phyloP scores from a whole-genome alignment of 2,329 filamentous ascomycete species.

The Hymenoscyphus linearis region DNA sequence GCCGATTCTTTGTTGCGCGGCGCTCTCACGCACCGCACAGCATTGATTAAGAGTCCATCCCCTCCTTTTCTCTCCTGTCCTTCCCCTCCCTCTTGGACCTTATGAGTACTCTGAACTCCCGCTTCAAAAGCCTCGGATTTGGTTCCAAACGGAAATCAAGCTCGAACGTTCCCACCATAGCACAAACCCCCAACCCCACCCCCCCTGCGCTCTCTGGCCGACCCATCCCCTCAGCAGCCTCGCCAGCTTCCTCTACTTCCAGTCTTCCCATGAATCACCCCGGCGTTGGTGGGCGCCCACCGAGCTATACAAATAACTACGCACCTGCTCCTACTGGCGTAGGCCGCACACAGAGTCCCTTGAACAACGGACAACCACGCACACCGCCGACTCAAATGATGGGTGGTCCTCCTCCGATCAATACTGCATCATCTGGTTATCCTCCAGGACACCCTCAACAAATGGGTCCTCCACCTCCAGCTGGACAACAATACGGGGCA shows the following conservation, averaged over 20 bases:
- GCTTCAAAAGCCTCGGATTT: conserved; percentile 75
- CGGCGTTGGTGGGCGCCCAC: conserved; percentile 54
- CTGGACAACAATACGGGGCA: conserved; percentile 30
- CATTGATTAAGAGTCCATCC: conserved; percentile 7
- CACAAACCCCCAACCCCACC: conserved; percentile 30
- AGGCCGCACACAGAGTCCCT: conserved; percentile 44
- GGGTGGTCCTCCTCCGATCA: conserved; percentile 62
- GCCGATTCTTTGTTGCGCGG: not conserved
- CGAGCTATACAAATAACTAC: conserved; percentile 58
- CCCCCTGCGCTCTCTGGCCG: conserved; percentile 25
- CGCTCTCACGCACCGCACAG: not conserved
- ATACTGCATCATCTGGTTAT: conserved; percentile 57
- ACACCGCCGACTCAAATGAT: conserved; percentile 34
- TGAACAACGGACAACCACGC: conserved; percentile 28
- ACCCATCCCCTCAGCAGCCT: conserved; percentile 38
- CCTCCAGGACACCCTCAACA: conserved; percentile 47
- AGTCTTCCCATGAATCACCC: conserved; percentile 59
- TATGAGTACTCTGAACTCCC: conserved; percentile 77
- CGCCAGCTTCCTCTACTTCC: conserved; percentile 40
- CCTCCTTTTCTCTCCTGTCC: not conserved
- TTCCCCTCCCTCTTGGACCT: conserved; percentile 28
- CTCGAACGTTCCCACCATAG: conserved; percentile 45
- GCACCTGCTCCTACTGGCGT: conserved; percentile 41
- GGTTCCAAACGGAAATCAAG: conserved; percentile 69
- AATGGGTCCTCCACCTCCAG: conserved; percentile 31